Base-by-base conservation (phyloP, 1,139 yeast genomes). In the Sugiyamaella grinbergsii region DNA sequence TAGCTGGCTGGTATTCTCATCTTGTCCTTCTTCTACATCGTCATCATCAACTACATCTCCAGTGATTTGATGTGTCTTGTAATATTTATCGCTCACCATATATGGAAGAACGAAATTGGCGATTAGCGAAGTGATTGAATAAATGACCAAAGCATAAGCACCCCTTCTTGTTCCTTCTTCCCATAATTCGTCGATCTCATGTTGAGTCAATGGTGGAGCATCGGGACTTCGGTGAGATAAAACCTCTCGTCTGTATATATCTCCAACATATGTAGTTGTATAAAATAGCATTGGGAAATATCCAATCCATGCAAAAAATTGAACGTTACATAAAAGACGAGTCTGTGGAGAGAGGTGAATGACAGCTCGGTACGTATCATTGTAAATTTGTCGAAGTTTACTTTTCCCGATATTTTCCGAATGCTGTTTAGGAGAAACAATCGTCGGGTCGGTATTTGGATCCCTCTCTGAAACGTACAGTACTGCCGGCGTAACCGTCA, bases 381-480 rank as follows among this genome's bases (percentile, higher is more conserved):
- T 45, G 49, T 53, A 57, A 18, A 58, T 49, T 32, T 49, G 55
- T 15, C 34, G 34, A 15, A 58, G 42, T 41, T 54, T 55, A 43
- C 37, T 46, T 66, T 63, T 41, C 22, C 58, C 53, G 40, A 62
- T 69, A 45, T 63, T 63, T 47, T 62, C 63, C 20, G 55, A 70
- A 74, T n/a, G 66, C 56, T 11, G 42, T 11, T 47, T 39, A 18
- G 51, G 31, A 20, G 50, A 42, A 18, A 47, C 49, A 22, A 74
- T 52, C 10, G 58, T 51, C 5, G 56, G 54, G 37, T 77, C 81
- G 3, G 65, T 62, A 15, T 68, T 69, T 1, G 81, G 81, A 49
- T 77, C 72, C 45, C 76, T 62, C 55, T 78, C 83, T n/a, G 66
- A 61, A 33, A 78, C 70, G 33, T 60, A 59, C 7, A 54, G 54